Percentiles rank a stretch among this genome's conserved stretches.
Conservation (phyloP, 257 asterid species). For the Scutellaria baicalensis region DNA sequence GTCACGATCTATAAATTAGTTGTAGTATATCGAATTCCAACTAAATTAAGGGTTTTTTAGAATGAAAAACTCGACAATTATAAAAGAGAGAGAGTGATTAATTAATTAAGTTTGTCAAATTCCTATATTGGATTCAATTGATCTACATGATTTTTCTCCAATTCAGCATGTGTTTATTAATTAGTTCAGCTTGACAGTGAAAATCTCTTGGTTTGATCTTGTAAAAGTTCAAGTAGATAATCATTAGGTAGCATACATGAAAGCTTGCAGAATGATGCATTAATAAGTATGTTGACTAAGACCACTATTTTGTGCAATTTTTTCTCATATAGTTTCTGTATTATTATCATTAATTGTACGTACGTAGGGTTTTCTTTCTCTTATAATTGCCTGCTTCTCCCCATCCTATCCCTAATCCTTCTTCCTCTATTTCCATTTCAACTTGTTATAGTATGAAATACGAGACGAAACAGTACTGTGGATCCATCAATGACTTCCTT, state of each 20-base stretch:
- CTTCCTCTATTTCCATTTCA: neutral
- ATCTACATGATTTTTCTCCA: no score
- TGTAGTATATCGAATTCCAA: no score
- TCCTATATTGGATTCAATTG: no score
- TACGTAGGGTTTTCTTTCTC: conserved; percentile 18
- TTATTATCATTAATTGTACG: neutral
- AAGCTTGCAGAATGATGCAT: conserved; percentile 23
- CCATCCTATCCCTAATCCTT: neutral
- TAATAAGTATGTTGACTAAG: conserved; percentile 35
- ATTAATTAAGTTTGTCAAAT: no score
- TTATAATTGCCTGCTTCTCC: conserved; percentile 1
- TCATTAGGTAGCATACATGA: conserved; percentile 15
- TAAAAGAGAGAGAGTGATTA: no score
- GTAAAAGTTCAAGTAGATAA: conserved; percentile 26
- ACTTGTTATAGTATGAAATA: neutral
- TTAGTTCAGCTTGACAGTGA: neutral
- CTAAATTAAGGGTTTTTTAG: no score
- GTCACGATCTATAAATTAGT: no score
- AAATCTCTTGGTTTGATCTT: neutral
- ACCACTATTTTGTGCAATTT: conserved; percentile 14
- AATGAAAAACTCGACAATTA: no score
- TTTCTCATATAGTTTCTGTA: conserved; percentile 9
- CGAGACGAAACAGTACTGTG: neutral
- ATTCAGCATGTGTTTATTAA: no score
- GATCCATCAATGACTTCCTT: neutral